A percentile compares a stretch with the other conserved stretches of the same genome.
Evolutionary conservation across 2,329 filamentous ascomycete genomes (phyloP).

Genomic region (Incumbomyces delicatus): DNA sequence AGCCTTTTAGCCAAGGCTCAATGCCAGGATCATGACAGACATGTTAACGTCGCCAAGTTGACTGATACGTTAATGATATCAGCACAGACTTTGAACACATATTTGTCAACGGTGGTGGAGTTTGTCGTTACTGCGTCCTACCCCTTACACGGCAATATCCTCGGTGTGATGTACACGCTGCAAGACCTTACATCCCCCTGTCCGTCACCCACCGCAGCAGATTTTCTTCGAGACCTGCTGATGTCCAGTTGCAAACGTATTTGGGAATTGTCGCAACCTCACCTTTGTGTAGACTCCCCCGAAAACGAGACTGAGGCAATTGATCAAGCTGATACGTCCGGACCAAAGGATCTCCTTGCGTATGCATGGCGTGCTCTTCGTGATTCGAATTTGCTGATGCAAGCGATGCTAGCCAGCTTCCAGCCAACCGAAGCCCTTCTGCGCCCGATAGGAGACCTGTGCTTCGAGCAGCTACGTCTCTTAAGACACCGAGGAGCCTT

Average conservation of each 20-base stretch:
- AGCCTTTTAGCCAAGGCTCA: neutral
- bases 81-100: neutral
- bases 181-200: neutral
- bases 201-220: neutral
- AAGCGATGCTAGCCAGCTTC: slow-evolving; percentile 1
- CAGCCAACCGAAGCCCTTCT: neutral
- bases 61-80: neutral
- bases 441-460: slow-evolving; percentile 56
- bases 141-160: slow-evolving; percentile 16
- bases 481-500: slow-evolving; percentile 88
- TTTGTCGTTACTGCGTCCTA: neutral
- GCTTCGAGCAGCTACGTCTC: slow-evolving; percentile 72
- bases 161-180: slow-evolving; percentile 11
- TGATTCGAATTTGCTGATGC: slow-evolving; percentile 47
- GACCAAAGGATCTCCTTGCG: slow-evolving; percentile 77
- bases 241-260: slow-evolving; percentile 50
- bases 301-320: slow-evolving; percentile 61
- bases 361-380: slow-evolving; percentile 95
- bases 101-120: neutral
- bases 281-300: slow-evolving; percentile 87
- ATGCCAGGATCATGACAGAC: neutral
- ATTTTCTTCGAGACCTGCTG: neutral
- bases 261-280: slow-evolving; percentile 64
- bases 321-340: slow-evolving; percentile 63
- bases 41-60: neutral